Conservation (phyloP, 139 green algal species). For the Chlamydomonas schloesseri region DNA sequence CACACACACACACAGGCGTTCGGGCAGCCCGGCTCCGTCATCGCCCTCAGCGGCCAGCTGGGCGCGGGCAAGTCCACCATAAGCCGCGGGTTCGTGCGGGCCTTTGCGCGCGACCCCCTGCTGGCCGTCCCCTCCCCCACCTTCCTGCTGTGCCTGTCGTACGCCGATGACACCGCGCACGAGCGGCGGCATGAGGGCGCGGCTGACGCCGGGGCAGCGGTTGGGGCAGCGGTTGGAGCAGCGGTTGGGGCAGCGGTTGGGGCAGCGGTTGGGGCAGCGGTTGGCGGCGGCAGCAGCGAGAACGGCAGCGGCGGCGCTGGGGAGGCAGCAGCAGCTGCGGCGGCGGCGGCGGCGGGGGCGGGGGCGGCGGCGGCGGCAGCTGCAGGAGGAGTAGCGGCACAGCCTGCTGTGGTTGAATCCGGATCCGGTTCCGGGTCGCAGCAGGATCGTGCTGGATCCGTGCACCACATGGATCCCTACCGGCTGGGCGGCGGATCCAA, state of each 20-base stretch:
- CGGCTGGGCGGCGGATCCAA: slow-evolving; percentile 48
- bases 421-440: no score
- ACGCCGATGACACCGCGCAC: slow-evolving; percentile 52
- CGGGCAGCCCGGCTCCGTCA: slow-evolving; percentile 42
- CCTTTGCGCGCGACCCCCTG: slow-evolving; percentile 45
- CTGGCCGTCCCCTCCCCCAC: slow-evolving; percentile 67
- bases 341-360: background rate
- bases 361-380: no score
- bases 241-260: background rate
- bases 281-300: slow-evolving; percentile 13
- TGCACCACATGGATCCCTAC: slow-evolving; percentile 75
- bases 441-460: background rate
- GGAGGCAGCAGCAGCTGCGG: background rate
- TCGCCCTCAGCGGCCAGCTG: slow-evolving; percentile 62
- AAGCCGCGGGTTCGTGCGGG: slow-evolving; percentile 57
- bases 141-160: slow-evolving; percentile 66
- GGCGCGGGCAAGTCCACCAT: slow-evolving; percentile 66
- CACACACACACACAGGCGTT: no score
- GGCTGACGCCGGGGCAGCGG: background rate
- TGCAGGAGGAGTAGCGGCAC: no score
- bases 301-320: background rate
- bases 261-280: background rate
- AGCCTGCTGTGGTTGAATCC: no score
- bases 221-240: background rate
- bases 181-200: background rate